Percentiles rank a stretch among this genome's conserved stretches.
Conservation (phyloP, 345 rosid species). For the Luvunga scandens region DNA sequence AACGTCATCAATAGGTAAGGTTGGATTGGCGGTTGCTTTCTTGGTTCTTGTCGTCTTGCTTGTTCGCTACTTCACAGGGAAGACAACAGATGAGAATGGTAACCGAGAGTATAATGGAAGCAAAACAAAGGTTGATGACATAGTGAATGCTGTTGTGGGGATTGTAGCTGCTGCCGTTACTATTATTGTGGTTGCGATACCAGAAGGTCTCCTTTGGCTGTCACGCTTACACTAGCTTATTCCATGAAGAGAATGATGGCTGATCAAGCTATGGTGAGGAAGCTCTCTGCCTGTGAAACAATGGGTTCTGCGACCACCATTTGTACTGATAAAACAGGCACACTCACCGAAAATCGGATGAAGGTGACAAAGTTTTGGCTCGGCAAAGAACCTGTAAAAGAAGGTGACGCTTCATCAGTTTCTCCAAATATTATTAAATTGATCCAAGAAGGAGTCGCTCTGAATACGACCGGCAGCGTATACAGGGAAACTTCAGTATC, state of each 20-base stretch:
- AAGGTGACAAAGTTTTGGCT: slow-evolving; percentile 58
- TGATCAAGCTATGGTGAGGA: slow-evolving; percentile 77
- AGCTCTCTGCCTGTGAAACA: slow-evolving; percentile 76
- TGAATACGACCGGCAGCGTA: slow-evolving; percentile 65
- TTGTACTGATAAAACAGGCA: slow-evolving; percentile 80
- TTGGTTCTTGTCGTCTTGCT: slow-evolving; percentile 59
- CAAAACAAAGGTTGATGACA: slow-evolving; percentile 43
- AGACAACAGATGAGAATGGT: slow-evolving; percentile 52
- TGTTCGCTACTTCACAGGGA: slow-evolving; percentile 73
- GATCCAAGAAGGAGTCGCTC: slow-evolving; percentile 54
- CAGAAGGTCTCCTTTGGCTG: slow-evolving; percentile 80
- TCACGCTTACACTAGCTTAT: slow-evolving; percentile 70
- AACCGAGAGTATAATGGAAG: slow-evolving; percentile 41
- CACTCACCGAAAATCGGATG: slow-evolving; percentile 72
- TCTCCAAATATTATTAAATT: slow-evolving; percentile 39
- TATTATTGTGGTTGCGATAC: slow-evolving; percentile 77
- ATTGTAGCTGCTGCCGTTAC: slow-evolving; percentile 74
- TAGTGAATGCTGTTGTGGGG: slow-evolving; percentile 46
- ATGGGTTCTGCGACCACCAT: slow-evolving; percentile 84
- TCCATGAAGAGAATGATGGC: slow-evolving; percentile 82
- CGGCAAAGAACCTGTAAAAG: slow-evolving; percentile 36
- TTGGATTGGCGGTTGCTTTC: slow-evolving; percentile 59
- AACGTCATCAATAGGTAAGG: slow-evolving; percentile 60
- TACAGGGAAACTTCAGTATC: slow-evolving; percentile 34
- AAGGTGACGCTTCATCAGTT: slow-evolving; percentile 13